Conservation (phyloP, 2,329 filamentous ascomycete species). For the Ceratocystis diversiconidia region DNA sequence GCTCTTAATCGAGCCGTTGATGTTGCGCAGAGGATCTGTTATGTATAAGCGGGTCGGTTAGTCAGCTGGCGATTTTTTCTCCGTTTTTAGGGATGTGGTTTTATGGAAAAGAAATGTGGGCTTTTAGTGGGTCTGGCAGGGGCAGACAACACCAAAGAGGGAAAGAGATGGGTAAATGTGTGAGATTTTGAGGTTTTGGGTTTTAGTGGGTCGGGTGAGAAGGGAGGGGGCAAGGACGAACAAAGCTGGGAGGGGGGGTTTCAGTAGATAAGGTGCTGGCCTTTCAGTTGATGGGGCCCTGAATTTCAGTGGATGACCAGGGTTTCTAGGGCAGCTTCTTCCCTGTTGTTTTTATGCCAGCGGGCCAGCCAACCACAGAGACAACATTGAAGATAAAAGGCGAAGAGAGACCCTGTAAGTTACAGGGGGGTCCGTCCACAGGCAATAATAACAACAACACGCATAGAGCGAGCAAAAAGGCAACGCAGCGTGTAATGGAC, state of each 20-base stretch:
- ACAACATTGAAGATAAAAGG: no score
- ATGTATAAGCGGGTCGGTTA: slow-evolving; percentile 14
- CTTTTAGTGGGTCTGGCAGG: not conserved
- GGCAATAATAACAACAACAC: not conserved
- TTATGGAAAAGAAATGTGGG: slow-evolving; percentile 8
- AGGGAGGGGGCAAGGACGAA: not conserved
- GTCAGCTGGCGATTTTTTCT: slow-evolving; percentile 14
- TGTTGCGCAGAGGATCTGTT: slow-evolving; percentile 15
- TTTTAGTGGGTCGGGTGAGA: not conserved
- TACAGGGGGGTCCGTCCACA: not conserved
- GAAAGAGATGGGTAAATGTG: not conserved
- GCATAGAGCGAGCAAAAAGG: not conserved
- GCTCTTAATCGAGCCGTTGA: slow-evolving; percentile 16
- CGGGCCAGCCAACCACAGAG: no score
- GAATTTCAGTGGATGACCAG: no score
- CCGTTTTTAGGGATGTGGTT: slow-evolving; percentile 1
- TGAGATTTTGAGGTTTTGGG: not conserved
- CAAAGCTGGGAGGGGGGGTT: not conserved
- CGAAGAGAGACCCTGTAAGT: not conserved
- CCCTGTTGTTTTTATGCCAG: no score
- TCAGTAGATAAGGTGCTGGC: not conserved
- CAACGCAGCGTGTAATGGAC: not conserved
- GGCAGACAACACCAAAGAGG: not conserved
- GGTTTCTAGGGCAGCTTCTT: no score
- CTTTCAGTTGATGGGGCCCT: no score